These are phyloP conservation scores for Boletus subparvulus DNA, from an alignment of 768 basidiomycete genomes.

Conservation along the genomic window DNA sequence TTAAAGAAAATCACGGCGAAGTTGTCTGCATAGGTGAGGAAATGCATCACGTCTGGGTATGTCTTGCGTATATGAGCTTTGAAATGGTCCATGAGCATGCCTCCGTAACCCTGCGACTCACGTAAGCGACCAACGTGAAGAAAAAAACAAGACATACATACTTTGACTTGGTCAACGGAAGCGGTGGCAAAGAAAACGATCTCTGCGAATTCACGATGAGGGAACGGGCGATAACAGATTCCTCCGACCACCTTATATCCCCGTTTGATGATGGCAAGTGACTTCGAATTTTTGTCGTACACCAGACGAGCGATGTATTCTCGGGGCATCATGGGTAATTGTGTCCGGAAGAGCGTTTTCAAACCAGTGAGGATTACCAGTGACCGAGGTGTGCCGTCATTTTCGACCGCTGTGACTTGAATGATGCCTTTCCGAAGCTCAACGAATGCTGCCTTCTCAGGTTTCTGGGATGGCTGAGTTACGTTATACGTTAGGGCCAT, in stretches of 20 bases:
- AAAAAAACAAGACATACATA: slow-evolving; percentile 37
- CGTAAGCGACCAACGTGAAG: neutral
- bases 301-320: slow-evolving; percentile 98
- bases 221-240: slow-evolving; percentile 95
- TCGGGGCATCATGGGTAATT: slow-evolving; percentile 97
- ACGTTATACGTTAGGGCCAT: neutral
- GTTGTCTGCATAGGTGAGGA: slow-evolving; percentile 98
- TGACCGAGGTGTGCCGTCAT: slow-evolving; percentile 73
- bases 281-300: slow-evolving; percentile 88
- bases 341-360: slow-evolving; percentile 95
- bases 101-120: slow-evolving; percentile 84
- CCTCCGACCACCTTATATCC: slow-evolving; percentile 97
- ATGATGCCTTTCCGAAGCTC: slow-evolving; percentile 86
- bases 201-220: slow-evolving; percentile 92
- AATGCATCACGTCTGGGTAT: slow-evolving; percentile 88
- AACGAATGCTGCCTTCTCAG: slow-evolving; percentile 75
- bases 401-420: slow-evolving; percentile 78
- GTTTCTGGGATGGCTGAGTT: slow-evolving; percentile 50
- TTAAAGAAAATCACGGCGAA: slow-evolving; percentile 99
- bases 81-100: slow-evolving; percentile 98
- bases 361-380: slow-evolving; percentile 89
- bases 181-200: slow-evolving; percentile 99
- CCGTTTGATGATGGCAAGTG: slow-evolving; percentile 90
- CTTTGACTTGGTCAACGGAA: slow-evolving; percentile 96
- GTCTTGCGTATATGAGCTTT: slow-evolving; percentile 86